Conservation (phyloP, 441 rosid species). For the Croton setiger region DNA sequence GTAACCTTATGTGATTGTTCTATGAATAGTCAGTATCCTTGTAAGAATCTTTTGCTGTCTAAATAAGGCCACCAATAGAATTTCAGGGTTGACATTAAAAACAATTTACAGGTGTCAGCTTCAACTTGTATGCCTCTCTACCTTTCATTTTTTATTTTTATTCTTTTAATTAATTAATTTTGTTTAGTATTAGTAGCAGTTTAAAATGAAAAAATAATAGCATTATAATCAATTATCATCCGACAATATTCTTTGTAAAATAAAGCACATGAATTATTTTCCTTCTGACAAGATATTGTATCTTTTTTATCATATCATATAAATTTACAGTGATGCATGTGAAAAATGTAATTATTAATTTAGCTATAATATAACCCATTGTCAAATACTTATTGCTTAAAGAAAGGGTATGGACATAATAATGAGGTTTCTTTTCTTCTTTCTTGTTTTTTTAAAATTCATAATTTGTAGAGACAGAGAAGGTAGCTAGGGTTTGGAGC, state of each 20-base stretch:
- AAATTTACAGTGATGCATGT: slow-evolving; percentile 11
- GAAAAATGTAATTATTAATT: slow-evolving; percentile 17
- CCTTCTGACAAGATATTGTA: slow-evolving; percentile 16
- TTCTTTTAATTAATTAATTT: not conserved
- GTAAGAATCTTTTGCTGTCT: slow-evolving; percentile 42
- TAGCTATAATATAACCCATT: too few species aligned
- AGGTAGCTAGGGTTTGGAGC: not conserved
- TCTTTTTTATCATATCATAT: slow-evolving; percentile 4
- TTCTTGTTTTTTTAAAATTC: too few species aligned
- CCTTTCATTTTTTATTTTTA: not conserved
- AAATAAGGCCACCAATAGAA: slow-evolving; percentile 34
- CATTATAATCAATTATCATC: not conserved
- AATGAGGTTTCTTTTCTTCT: not conserved
- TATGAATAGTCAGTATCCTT: slow-evolving; percentile 41
- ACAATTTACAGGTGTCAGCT: slow-evolving; percentile 28
- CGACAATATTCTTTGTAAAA: slow-evolving; percentile 12
- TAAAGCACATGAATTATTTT: slow-evolving; percentile 14
- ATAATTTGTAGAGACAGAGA: too few species aligned
- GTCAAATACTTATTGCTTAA: not conserved
- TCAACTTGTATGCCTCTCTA: slow-evolving; percentile 19
- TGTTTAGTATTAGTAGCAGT: not conserved
- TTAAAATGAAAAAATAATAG: not conserved
- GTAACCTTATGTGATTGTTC: slow-evolving; percentile 26
- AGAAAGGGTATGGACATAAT: not conserved
- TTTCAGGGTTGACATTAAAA: slow-evolving; percentile 39